Evolutionary conservation across 192 early-diverging fungal genomes (phyloP).

Genomic region (Podila minutissima): DNA sequence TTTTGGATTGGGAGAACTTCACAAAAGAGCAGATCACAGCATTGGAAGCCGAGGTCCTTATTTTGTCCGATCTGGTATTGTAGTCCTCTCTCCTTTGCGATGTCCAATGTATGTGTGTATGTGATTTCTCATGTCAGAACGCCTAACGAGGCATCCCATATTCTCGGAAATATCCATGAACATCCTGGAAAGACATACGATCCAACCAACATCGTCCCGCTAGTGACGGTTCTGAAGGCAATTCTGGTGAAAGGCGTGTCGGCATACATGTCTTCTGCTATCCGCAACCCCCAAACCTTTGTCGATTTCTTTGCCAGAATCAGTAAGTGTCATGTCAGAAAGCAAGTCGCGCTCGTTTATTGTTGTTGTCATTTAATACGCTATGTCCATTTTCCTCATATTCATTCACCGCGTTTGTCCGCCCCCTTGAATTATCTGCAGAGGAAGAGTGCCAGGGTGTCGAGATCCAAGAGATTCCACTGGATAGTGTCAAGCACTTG

Average conservation of each 20-base stretch:
- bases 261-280: constrained; percentile 48
- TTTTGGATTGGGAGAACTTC: constrained; percentile 49
- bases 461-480: constrained; percentile 25
- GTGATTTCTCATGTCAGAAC: not conserved
- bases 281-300: constrained; percentile 47
- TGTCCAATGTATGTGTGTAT: not conserved
- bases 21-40: constrained; percentile 38
- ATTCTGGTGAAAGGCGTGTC: constrained; percentile 35
- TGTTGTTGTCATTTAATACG: not conserved
- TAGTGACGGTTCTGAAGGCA: constrained; percentile 31
- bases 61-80: constrained; percentile 47
- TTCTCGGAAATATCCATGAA: not conserved
- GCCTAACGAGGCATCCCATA: not conserved
- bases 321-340: constrained; percentile 20
- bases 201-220: constrained; percentile 38
- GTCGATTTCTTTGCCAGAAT: constrained; percentile 39
- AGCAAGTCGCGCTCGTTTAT: not conserved
- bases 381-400: not conserved
- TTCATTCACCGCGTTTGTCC: not conserved
- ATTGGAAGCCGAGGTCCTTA: constrained; percentile 33
- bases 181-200: constrained; percentile 32
- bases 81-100: not conserved
- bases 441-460: constrained; percentile 30
- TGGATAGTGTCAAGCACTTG: constrained; percentile 26
- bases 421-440: not conserved